These are phyloP conservation scores for Irpex sp. DNA, from an alignment of 1,284 basidiomycete genomes.

Conservation along the genomic window DNA sequence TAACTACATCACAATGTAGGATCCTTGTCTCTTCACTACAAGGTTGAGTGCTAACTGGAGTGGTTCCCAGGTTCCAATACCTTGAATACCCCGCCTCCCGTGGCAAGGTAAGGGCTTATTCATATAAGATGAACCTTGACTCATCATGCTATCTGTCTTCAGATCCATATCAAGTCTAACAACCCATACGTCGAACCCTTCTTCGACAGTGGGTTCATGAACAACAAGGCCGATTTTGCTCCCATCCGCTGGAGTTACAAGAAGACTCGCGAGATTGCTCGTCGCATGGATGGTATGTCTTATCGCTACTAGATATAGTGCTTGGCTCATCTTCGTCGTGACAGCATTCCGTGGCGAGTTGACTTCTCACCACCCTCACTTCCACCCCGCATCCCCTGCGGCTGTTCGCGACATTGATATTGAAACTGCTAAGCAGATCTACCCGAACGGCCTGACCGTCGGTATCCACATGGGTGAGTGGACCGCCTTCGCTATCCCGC, in stretches of 20 bases:
- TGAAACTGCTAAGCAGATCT: slow-evolving; percentile 59
- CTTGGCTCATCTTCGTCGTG: background rate
- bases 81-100: slow-evolving; percentile 67
- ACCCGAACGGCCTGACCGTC: slow-evolving; percentile 60
- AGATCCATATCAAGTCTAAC: slow-evolving; percentile 61
- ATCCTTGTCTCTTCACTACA: background rate
- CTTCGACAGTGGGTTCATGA: slow-evolving; percentile 75
- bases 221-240: slow-evolving; percentile 73
- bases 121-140: background rate
- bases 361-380: slow-evolving; percentile 69
- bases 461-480: slow-evolving; percentile 65
- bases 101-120: slow-evolving; percentile 42
- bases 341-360: slow-evolving; percentile 66
- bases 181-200: slow-evolving; percentile 62
- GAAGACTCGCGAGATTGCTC: slow-evolving; percentile 68
- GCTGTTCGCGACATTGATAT: slow-evolving; percentile 62
- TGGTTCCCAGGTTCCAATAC: slow-evolving; percentile 55
- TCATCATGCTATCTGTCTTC: background rate
- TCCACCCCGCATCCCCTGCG: slow-evolving; percentile 66
- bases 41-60: background rate
- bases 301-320: background rate
- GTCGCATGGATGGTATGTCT: slow-evolving; percentile 61
- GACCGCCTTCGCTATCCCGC: background rate
- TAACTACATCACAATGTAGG: slow-evolving; percentile 66
- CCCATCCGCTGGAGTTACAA: slow-evolving; percentile 76